Evolutionary conservation across 805 yeast species (phyloP), one percentile per base, ranked within the genome.

Genomic region (Lachancea lanzarotensis): DNA sequence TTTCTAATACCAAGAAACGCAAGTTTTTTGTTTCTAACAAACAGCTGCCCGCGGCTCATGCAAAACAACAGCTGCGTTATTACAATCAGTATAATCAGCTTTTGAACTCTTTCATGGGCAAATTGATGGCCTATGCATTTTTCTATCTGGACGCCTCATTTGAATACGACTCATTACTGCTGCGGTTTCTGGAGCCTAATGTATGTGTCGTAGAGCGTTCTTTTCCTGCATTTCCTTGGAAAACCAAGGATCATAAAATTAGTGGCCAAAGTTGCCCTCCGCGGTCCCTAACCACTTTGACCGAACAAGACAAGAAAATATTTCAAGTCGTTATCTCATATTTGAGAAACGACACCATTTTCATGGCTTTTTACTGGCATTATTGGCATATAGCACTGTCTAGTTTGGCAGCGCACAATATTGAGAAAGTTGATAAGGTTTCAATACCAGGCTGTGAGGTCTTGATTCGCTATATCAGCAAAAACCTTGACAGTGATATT

Each of bases 341-440:
- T 32, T 45, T 63, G 43, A 54, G 55, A 31, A 58, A 61, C 42
- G 60, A 59, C 43, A 39, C 50, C 4, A 46, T 55, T 9, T 59
- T 60, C 31, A 42, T 51, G 35, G 54, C 61, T 16, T 63, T 63
- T 44, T 56, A 59, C 39, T 63, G 61, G 60, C 63, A 63, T 47
- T 62, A 59, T 46, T 62, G 66, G 65, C 49, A 47, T 35, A 59
- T 62, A 13, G 46, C 56, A 11, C 36, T 57, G 16, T 45, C 44
- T 7, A 43, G 31, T 13, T 36, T 48, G 12, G 29, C 50, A 11
- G 17, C 39, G 17, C 16, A 15, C 1, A 35, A 45, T 31, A 34
- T 29, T n/a, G 16, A 38, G 22, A 29, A 30, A 25, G 19, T 37
- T 8, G 43, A 47, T 11, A n/a, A 37, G 18, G 45, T 38, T 19